A percentile compares a stretch with the other conserved stretches of the same genome.
These are phyloP conservation scores for Pestalotiopsis sp. DNA, from an alignment of 2,329 filamentous ascomycete genomes.

Conservation along the genomic window DNA sequence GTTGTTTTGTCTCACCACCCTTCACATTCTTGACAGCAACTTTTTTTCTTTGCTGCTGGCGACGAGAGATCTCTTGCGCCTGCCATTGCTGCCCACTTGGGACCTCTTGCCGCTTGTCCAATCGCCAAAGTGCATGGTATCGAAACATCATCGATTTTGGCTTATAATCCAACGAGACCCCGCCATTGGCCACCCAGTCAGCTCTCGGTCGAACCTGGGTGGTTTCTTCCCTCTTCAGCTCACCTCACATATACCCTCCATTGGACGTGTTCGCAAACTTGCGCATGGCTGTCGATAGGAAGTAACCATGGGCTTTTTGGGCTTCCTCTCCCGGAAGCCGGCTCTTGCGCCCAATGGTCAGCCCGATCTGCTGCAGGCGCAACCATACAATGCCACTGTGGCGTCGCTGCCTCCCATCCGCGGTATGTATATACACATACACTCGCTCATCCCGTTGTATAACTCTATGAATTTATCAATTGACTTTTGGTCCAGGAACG, in stretches of 20 bases:
- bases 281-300: conserved; percentile 7
- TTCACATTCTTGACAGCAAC: not conserved
- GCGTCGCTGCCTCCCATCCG: conserved; percentile 38
- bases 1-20: not conserved
- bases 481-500: conserved; percentile 32
- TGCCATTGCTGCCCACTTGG: not conserved
- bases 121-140: not conserved
- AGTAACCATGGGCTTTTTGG: conserved; percentile 37
- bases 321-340: conserved; percentile 35
- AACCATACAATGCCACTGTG: conserved; percentile 41
- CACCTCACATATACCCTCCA: conserved; percentile 5
- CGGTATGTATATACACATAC: conserved; percentile 35
- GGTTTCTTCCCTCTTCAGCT: not conserved
- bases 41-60: not conserved
- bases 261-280: conserved; percentile 5
- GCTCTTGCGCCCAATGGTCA: conserved; percentile 16
- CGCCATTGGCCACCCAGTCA: not conserved
- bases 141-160: not conserved
- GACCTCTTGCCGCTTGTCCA: not conserved
- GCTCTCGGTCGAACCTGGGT: not conserved
- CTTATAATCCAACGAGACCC: not conserved
- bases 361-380: conserved; percentile 29
- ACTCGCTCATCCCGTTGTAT: not conserved
- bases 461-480: not conserved
- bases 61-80: not conserved